Conservation (phyloP, 441 rosid genomes). For the Biscutella auriculata region DNA sequence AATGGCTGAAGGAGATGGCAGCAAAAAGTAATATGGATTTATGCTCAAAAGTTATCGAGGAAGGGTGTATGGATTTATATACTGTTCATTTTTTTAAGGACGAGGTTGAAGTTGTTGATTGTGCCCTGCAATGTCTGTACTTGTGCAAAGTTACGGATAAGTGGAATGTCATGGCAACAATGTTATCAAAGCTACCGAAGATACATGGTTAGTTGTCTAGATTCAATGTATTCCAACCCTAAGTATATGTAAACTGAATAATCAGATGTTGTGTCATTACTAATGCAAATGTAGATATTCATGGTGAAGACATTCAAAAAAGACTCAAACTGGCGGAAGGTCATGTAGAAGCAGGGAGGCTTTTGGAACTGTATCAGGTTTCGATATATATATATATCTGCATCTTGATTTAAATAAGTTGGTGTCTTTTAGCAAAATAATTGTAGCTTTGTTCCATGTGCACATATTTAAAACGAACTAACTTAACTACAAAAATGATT, state of each 20-base stretch:
- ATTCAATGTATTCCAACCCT: background rate
- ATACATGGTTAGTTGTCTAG: slow-evolving; percentile 44
- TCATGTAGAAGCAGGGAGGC: slow-evolving; percentile 90
- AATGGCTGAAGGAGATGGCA: slow-evolving; percentile 89
- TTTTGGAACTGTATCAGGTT: slow-evolving; percentile 86
- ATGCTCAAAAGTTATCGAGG: slow-evolving; percentile 74
- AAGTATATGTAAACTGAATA: background rate
- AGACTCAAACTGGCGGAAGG: slow-evolving; percentile 67
- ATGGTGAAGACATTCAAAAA: slow-evolving; percentile 40
- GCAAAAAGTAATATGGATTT: slow-evolving; percentile 58
- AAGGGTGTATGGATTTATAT: slow-evolving; percentile 60
- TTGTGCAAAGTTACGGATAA: slow-evolving; percentile 60
- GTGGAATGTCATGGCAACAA: slow-evolving; percentile 77
- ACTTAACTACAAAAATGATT: background rate
- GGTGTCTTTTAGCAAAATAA: background rate
- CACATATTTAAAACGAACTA: slow-evolving; percentile 1
- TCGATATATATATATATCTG: slow-evolving; percentile 14
- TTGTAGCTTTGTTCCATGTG: background rate
- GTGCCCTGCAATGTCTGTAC: slow-evolving; percentile 80
- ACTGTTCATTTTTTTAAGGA: slow-evolving; percentile 51
- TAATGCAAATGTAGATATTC: slow-evolving; percentile 32
- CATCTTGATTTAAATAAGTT: slow-evolving; percentile 2
- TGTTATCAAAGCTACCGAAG: slow-evolving; percentile 76
- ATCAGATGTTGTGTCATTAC: slow-evolving; percentile 6
- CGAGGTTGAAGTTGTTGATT: slow-evolving; percentile 65